phyloP scores from a whole-genome alignment of 495 filamentous ascomycete species.

The Aspergillus taichungensis region DNA sequence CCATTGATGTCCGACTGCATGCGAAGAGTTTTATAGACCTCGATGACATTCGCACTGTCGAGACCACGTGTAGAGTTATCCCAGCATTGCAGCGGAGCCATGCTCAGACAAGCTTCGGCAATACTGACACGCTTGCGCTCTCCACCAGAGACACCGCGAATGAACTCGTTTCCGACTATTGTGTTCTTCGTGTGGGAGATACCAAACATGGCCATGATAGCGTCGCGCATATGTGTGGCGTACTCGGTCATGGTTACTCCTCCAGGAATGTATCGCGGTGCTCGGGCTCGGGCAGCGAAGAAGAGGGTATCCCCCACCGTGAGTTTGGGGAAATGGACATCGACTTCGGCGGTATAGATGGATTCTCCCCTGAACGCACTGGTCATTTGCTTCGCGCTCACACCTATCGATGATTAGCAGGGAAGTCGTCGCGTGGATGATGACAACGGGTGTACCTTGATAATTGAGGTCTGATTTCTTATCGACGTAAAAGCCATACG shows the following conservation, averaged over 20 bases:
- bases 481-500: conserved; percentile 57
- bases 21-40: conserved; percentile 53
- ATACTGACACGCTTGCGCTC: conserved; percentile 39
- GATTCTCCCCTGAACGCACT: conserved; percentile 57
- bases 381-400: conserved; percentile 55
- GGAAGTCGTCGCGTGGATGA: not conserved
- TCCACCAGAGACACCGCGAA: conserved; percentile 68
- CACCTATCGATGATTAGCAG: not conserved
- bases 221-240: conserved; percentile 37
- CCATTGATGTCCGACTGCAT: conserved; percentile 61
- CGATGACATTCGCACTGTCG: conserved; percentile 68
- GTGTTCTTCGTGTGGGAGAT: conserved; percentile 69
- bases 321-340: conserved; percentile 56
- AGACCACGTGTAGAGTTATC: conserved; percentile 75
- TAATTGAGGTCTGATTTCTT: conserved; percentile 54
- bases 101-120: conserved; percentile 6
- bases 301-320: conserved; percentile 54
- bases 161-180: conserved; percentile 60
- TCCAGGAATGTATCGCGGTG: conserved; percentile 31
- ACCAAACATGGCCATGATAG: conserved; percentile 52
- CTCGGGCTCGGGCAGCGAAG: conserved; percentile 47
- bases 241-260: conserved; percentile 37
- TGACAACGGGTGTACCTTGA: conserved; percentile 43
- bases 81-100: conserved; percentile 56
- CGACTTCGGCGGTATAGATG: conserved; percentile 54